Conservation (phyloP, 2,329 filamentous ascomycete genomes). For the Whalleya microplaca region DNA sequence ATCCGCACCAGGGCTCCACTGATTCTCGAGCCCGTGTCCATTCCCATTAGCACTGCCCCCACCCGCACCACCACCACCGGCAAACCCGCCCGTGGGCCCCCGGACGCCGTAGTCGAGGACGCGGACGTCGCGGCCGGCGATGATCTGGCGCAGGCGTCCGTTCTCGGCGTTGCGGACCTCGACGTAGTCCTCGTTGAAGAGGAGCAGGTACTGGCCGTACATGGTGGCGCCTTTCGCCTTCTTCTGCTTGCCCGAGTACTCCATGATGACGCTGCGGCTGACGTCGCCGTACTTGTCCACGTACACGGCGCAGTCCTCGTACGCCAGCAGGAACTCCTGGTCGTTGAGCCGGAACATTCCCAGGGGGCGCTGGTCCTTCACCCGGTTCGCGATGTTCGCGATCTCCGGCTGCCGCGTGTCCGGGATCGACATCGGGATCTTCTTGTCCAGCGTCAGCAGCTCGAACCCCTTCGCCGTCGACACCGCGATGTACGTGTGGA, state of each 20-base stretch:
- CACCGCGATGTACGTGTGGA: constrained; percentile 91
- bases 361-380: constrained; percentile 81
- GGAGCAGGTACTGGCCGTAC: constrained; percentile 86
- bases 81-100: constrained; percentile 58
- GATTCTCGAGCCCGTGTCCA: too few species aligned
- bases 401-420: constrained; percentile 80
- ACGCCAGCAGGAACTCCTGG: constrained; percentile 89
- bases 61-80: too few species aligned
- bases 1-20: constrained; percentile 38
- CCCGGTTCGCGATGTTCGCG: constrained; percentile 80
- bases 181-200: constrained; percentile 96
- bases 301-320: constrained; percentile 96
- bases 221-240: constrained; percentile 83
- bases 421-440: constrained; percentile 91
- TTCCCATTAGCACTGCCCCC: constrained; percentile 30
- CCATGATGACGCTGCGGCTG: constrained; percentile 92
- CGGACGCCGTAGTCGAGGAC: constrained; percentile 84
- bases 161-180: constrained; percentile 98
- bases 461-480: constrained; percentile 92
- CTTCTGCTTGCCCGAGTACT: constrained; percentile 89
- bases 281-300: constrained; percentile 98
- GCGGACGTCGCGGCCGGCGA: constrained; percentile 86
- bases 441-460: constrained; percentile 95
- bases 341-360: constrained; percentile 97
- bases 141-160: constrained; percentile 89